A percentile compares a stretch with the other conserved stretches of the same genome.
These are phyloP conservation scores for Termitomyces eurrhizus DNA, from an alignment of 768 basidiomycete genomes.

Conservation along the genomic window DNA sequence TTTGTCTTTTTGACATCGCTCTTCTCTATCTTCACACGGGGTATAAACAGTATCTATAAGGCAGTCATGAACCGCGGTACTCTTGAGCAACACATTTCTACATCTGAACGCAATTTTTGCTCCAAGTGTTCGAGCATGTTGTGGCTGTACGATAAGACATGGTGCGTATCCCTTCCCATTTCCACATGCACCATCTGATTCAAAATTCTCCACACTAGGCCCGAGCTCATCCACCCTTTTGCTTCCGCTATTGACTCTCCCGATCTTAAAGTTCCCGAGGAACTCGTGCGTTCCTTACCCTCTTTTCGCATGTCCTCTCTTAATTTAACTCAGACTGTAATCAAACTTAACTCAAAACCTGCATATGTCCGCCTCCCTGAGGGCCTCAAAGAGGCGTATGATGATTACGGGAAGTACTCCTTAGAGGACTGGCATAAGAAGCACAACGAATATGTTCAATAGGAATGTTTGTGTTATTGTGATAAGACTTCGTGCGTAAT, in stretches of 20 bases:
- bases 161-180: conserved; percentile 31
- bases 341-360: conserved; percentile 24
- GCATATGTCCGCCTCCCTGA: conserved; percentile 60
- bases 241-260: conserved; percentile 64
- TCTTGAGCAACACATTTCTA: conserved; percentile 37
- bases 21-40: too few species aligned
- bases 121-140: conserved; percentile 62
- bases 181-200: background rate
- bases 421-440: conserved; percentile 62
- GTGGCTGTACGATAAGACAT: conserved; percentile 55
- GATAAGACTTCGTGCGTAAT: background rate
- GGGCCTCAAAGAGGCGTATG: conserved; percentile 45
- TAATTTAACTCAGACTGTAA: conserved; percentile 32
- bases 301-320: background rate
- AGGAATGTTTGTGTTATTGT: background rate
- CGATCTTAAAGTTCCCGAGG: conserved; percentile 45
- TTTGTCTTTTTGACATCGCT: conserved; percentile 17
- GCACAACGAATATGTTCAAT: conserved; percentile 22
- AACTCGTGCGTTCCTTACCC: conserved; percentile 12
- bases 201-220: conserved; percentile 33
- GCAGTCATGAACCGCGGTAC: conserved; percentile 59
- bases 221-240: conserved; percentile 62
- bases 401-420: conserved; percentile 39
- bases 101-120: conserved; percentile 63
- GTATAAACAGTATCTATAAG: conserved; percentile 47